phyloP scores from a whole-genome alignment of 331 rosid genomes.

The Rosa hybrid region DNA sequence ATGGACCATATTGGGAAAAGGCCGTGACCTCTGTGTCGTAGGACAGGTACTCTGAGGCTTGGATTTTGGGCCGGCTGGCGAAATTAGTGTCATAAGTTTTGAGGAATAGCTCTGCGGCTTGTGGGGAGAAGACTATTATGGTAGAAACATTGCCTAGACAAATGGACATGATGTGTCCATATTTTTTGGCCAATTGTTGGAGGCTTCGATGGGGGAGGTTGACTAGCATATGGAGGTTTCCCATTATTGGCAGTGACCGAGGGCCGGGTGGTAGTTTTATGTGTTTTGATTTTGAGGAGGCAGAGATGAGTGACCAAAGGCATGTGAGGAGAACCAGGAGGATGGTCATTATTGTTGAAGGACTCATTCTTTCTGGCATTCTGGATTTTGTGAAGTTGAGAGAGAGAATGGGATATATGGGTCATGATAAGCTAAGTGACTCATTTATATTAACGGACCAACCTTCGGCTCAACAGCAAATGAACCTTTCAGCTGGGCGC shows the following conservation, averaged over 20 bases:
- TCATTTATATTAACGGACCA: too few species aligned
- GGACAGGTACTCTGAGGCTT: background rate
- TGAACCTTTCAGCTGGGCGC: too few species aligned
- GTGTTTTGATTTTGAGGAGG: background rate
- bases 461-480: too few species aligned
- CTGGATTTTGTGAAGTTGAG: too few species aligned
- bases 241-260: conserved; percentile 30
- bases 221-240: conserved; percentile 37
- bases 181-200: conserved; percentile 27
- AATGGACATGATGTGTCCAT: conserved; percentile 50
- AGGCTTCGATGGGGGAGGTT: conserved; percentile 30
- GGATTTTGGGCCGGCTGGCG: conserved; percentile 18
- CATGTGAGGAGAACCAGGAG: background rate
- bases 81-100: conserved; percentile 21
- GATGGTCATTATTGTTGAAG: background rate
- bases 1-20: too few species aligned
- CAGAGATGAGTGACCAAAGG: background rate
- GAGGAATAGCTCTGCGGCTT: conserved; percentile 21
- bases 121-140: conserved; percentile 21
- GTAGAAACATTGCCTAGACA: conserved; percentile 33
- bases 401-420: too few species aligned
- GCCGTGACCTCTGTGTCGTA: conserved; percentile 30
- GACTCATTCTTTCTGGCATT: background rate
- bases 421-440: too few species aligned
- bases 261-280: conserved; percentile 46